phyloP scores from a whole-genome alignment of 2,329 filamentous ascomycete genomes.

The Pseudogymnoascus pannorum region DNA sequence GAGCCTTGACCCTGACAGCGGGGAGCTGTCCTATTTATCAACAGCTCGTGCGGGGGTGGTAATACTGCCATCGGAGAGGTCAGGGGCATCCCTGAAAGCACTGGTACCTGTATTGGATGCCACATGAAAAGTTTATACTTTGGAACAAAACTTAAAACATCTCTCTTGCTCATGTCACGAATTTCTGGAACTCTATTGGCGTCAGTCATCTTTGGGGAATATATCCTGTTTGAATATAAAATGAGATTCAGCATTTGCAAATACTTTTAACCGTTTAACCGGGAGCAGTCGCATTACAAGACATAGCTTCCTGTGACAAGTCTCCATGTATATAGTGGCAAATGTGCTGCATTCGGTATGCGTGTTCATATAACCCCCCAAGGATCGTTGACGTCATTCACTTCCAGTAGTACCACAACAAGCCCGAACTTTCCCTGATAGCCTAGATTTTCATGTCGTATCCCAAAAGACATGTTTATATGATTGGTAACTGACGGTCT shows the following conservation, averaged over 20 bases:
- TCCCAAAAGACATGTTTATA: background rate
- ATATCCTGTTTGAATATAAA: background rate
- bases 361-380: background rate
- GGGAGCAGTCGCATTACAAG: background rate
- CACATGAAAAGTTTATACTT: background rate
- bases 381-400: constrained; percentile 4
- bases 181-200: background rate
- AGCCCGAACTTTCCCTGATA: background rate
- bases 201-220: background rate
- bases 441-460: background rate
- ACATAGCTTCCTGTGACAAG: background rate
- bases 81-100: constrained; percentile 65
- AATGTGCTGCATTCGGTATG: background rate
- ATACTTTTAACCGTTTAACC: background rate
- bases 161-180: background rate
- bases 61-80: constrained; percentile 69
- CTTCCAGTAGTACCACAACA: background rate
- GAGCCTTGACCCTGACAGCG: constrained; percentile 22
- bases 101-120: background rate
- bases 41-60: constrained; percentile 86
- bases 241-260: background rate
- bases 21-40: constrained; percentile 85
- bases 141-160: background rate
- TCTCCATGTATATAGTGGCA: constrained; percentile 1
- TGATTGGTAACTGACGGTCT: background rate